Evolutionary conservation across 2,329 filamentous ascomycete species (phyloP), one percentile per base, ranked within the genome.

Genomic region (Arthrobotrys musiformis): DNA sequence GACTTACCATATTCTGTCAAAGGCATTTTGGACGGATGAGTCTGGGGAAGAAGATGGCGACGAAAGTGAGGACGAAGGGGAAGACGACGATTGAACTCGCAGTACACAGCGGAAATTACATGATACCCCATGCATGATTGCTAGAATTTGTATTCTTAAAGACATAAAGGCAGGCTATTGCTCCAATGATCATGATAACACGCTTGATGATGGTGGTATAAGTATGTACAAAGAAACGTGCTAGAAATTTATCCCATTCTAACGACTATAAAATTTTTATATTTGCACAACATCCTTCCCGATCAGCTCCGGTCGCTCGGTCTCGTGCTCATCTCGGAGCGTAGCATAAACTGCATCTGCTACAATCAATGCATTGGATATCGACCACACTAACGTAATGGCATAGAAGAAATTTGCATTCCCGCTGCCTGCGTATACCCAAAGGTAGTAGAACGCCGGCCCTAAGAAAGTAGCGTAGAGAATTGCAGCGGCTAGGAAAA

Each of bases 381-480:
- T 84, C 82, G 93, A 97, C 95, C 95, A 99, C 0, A 99, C 95
- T n/a, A 99, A 85, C 0, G 95, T 99, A 81, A 99, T 98, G 79
- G 95, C 95, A 82, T 99, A 99, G 85, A 99, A 99, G 85, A 99
- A 99, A 83, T 99, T 99, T 74, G 95, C 95, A 81, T 99, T 99
- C 28, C 95, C 95, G 70, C 93, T 97, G 60, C 95, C 95, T 1
- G 95, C 95, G 82, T 98, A 99, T 72, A 99, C 94, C 95, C 95
- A 99, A 4, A 99, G 86, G 82, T 99, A 91, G 83, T 98, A 97
- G 83, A 99, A 99, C 0, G 94, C 93, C 0, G 95, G 95, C 0
- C 95, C 95, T 0, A 99, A 87, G 78, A 97, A 90, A 1, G 91
- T 91, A 24, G 93, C 91, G 83, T 99, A 99, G 8, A 98, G 85